phyloP scores from a whole-genome alignment of 352 stramenopile genomes.

The Pythium coloratum region DNA sequence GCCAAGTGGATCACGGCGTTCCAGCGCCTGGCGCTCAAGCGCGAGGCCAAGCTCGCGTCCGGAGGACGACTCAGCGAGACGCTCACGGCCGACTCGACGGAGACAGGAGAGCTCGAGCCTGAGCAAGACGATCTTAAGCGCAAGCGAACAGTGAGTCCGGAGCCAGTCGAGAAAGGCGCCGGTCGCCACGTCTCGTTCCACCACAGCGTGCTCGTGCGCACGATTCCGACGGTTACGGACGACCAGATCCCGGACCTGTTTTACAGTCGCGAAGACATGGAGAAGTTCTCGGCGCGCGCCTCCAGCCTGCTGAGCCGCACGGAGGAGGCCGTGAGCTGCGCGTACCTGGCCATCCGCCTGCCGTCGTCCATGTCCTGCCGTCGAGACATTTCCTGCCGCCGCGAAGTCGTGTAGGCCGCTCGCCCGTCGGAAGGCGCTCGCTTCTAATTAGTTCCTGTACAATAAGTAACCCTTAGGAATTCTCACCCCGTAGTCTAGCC shows the following conservation, averaged over 20 bases:
- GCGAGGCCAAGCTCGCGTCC: conserved; percentile 35
- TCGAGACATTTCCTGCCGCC: conserved; percentile 15
- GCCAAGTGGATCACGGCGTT: conserved; percentile 67
- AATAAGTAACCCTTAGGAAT: neutral
- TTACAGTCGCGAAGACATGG: conserved; percentile 64
- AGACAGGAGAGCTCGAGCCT: conserved; percentile 19
- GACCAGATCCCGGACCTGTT: conserved; percentile 60
- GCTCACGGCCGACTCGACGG: conserved; percentile 30
- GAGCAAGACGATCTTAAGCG: too few species aligned
- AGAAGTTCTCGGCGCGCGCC: conserved; percentile 56
- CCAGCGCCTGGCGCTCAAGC: conserved; percentile 51
- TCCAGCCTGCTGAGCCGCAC: conserved; percentile 53
- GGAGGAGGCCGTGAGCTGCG: conserved; percentile 48
- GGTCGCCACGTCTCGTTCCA: conserved; percentile 60
- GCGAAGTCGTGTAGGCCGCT: conserved; percentile 3
- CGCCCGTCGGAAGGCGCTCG: neutral
- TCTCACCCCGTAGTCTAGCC: neutral
- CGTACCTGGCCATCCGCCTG: conserved; percentile 28
- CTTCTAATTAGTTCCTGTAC: neutral
- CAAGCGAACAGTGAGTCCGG: neutral
- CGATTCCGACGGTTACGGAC: conserved; percentile 48
- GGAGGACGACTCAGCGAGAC: conserved; percentile 30
- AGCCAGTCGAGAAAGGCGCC: neutral
- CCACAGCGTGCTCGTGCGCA: conserved; percentile 53
- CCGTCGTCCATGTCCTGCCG: conserved; percentile 29